Conservation (phyloP, 371 early-diverging fungal species). For the Mucor piriformis region DNA sequence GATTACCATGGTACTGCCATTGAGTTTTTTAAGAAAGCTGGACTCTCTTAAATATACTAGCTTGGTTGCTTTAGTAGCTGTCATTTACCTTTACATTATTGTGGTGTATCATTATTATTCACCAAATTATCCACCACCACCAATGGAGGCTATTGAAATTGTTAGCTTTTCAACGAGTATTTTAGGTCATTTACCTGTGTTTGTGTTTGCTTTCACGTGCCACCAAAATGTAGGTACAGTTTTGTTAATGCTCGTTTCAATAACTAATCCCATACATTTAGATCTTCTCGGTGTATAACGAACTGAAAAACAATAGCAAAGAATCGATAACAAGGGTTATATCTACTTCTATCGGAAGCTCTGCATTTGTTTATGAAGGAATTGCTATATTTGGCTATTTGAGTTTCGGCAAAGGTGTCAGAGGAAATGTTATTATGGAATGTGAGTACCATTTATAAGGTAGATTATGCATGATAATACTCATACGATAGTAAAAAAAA, state of each 20-base stretch:
- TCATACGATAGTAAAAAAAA: background rate
- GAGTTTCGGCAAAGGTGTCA: slow-evolving; percentile 89
- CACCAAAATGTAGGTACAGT: slow-evolving; percentile 66
- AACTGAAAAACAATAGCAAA: slow-evolving; percentile 81
- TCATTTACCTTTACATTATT: slow-evolving; percentile 83
- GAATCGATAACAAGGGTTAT: slow-evolving; percentile 69
- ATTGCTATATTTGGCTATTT: slow-evolving; percentile 95
- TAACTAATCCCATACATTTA: slow-evolving; percentile 19
- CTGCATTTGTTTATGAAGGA: slow-evolving; percentile 83
- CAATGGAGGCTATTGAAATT: slow-evolving; percentile 39
- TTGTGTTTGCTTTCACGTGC: slow-evolving; percentile 96
- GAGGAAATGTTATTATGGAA: slow-evolving; percentile 89
- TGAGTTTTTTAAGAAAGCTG: slow-evolving; percentile 83
- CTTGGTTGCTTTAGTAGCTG: slow-evolving; percentile 86
- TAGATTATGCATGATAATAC: background rate
- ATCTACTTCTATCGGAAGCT: slow-evolving; percentile 74
- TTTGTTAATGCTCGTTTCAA: background rate
- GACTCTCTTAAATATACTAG: slow-evolving; percentile 97
- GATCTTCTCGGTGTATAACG: slow-evolving; percentile 94
- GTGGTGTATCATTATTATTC: slow-evolving; percentile 79
- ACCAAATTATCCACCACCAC: slow-evolving; percentile 48
- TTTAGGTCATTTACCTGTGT: slow-evolving; percentile 91
- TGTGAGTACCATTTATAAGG: slow-evolving; percentile 53
- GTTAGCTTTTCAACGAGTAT: slow-evolving; percentile 63
- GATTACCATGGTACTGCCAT: slow-evolving; percentile 67